phyloP scores from a whole-genome alignment of 2,329 filamentous ascomycete species.

The Camillea tinctor region DNA sequence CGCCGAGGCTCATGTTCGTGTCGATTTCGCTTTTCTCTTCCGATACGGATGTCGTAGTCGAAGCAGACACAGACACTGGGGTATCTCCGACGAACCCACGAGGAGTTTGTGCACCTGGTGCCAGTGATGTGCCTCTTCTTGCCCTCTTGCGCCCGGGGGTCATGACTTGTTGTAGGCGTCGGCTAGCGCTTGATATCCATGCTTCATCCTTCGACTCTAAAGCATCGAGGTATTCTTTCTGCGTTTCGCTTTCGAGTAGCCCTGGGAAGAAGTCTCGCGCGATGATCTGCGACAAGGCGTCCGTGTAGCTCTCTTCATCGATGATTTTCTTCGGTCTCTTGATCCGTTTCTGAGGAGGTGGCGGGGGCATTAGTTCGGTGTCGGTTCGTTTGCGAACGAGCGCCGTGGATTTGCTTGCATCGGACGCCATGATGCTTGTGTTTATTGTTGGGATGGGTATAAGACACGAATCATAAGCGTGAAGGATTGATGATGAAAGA shows the following conservation, averaged over 20 bases:
- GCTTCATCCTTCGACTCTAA: constrained; percentile 78
- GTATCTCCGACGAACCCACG: constrained; percentile 70
- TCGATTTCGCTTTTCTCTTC: constrained; percentile 56
- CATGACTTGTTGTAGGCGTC: constrained; percentile 73
- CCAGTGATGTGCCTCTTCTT: constrained; percentile 34
- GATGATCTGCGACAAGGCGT: constrained; percentile 89
- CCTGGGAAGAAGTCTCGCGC: constrained; percentile 96
- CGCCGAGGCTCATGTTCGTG: constrained; percentile 74
- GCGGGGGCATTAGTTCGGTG: constrained; percentile 80
- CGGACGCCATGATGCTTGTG: constrained; percentile 38
- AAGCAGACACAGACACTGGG: constrained; percentile 57
- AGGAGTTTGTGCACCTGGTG: constrained; percentile 54
- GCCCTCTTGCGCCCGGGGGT: constrained; percentile 61
- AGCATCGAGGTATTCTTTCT: constrained; percentile 90
- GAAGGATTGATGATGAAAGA: neutral
- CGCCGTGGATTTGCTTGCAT: constrained; percentile 46
- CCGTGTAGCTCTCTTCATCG: constrained; percentile 91
- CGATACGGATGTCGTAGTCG: constrained; percentile 35
- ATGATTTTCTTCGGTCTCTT: constrained; percentile 86
- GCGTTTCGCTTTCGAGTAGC: constrained; percentile 77
- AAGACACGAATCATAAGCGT: neutral
- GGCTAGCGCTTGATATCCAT: constrained; percentile 83
- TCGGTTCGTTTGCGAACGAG: constrained; percentile 66
- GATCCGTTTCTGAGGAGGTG: constrained; percentile 81
- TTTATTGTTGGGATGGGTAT: neutral